Evolutionary conservation across 805 yeast species (phyloP), one percentile per base, ranked within the genome.

Genomic region (Yarrowia keelungensis): DNA sequence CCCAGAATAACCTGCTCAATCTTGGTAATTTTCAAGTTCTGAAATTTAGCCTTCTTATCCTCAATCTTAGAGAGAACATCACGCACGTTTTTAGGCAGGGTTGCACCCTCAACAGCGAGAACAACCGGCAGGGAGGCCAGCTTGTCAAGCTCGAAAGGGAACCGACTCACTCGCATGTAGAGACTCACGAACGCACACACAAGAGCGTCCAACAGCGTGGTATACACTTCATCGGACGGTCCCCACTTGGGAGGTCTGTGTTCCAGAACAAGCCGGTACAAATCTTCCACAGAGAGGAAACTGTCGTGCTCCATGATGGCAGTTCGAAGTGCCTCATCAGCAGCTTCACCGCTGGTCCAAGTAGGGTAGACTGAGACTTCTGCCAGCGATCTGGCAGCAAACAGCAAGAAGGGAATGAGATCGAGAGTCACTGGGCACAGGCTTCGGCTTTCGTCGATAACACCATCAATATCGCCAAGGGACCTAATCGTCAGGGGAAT

Each of bases 161-260:
- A 42, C 36, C 62, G 62, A 26, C 62, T 56, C 11, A 41, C 47
- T 3, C 47, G 47, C 62, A 56, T 59, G 51, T 59, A 59, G 8
- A 59, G 51, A 36, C 51, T 45, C 43, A 43, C 65, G 35, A 45
- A 59, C 19, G 65, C n/a, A 16, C 65, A 35, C n/a, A 59, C 36
- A 2, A 59, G 65, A 7, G 65, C 65, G 4, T 59, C 51, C 41
- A 59, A 9, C 12, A 59, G 51, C 2, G 51, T 59, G 14, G 65
- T 45, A 14, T 43, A 59, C 41, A 45, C 39, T 11, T 16, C 41
- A 9, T 2, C 1, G 4, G 16, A 5, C 35, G 7, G 12, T 32
- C 22, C 32, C 50, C 65, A 59, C 19, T 7, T 2, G 4, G 65
- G 51, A 36, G 51, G 19, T 22, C 51, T 15, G 51, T 32, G 26